A percentile compares a stretch with the other conserved stretches of the same genome.
These are phyloP conservation scores for Tetracentron sinense DNA, from an alignment of 164 flowering plant genomes.

Conservation along the genomic window DNA sequence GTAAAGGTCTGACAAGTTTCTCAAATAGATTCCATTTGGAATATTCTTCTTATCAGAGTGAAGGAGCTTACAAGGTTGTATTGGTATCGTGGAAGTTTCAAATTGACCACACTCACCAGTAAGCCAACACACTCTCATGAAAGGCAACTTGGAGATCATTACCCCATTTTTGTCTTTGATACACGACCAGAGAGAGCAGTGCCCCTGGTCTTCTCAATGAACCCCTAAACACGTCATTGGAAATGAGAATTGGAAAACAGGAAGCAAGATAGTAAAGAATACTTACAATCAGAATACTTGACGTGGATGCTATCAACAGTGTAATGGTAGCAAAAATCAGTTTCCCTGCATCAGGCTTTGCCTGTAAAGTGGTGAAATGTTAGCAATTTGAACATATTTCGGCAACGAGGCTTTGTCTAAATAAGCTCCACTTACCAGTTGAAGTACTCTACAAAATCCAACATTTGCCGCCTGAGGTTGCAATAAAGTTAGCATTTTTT, in stretches of 20 bases:
- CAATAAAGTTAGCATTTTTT: constrained; percentile 9
- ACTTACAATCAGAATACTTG: constrained; percentile 63
- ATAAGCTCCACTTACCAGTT: constrained; percentile 52
- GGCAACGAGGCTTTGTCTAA: neutral
- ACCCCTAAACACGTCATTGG: neutral
- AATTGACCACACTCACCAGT: neutral
- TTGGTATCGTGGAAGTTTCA: neutral
- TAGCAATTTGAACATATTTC: neutral
- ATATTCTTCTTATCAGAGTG: too few relatives aligned
- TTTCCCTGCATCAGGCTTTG: constrained; percentile 75
- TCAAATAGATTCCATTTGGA: too few relatives aligned
- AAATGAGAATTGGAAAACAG: neutral
- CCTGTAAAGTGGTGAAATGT: constrained; percentile 39
- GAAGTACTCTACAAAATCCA: constrained; percentile 67
- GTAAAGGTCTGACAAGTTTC: too few relatives aligned
- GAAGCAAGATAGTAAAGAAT: neutral
- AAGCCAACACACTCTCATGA: neutral
- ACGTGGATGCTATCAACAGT: constrained; percentile 58
- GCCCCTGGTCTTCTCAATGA: neutral
- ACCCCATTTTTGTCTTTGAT: neutral
- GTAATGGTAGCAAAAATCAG: constrained; percentile 64
- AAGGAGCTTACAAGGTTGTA: neutral
- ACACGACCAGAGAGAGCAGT: neutral
- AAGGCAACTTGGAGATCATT: neutral
- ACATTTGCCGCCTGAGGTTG: constrained; percentile 75